phyloP scores from a whole-genome alignment of 371 early-diverging fungal genomes.

The Neoconidiobolus thromboides region DNA sequence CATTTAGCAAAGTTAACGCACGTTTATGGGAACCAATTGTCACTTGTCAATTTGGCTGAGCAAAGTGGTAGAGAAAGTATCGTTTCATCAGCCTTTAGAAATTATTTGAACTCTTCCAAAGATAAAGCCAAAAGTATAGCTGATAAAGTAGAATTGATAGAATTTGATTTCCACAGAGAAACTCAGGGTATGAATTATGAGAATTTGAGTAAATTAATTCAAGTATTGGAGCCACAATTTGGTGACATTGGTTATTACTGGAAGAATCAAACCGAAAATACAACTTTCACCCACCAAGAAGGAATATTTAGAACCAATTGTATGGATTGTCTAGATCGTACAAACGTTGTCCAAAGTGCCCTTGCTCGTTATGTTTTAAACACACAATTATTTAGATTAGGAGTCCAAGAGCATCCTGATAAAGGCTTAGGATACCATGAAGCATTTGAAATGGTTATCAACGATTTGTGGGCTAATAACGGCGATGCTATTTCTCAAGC shows the following conservation, averaged over 20 bases:
- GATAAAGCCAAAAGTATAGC: slow-evolving; percentile 22
- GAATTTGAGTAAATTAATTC: slow-evolving; percentile 37
- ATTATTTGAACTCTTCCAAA: slow-evolving; percentile 21
- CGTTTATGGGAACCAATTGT: slow-evolving; percentile 55
- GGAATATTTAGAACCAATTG: slow-evolving; percentile 95
- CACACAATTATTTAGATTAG: slow-evolving; percentile 38
- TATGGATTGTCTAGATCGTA: slow-evolving; percentile 99
- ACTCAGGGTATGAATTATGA: slow-evolving; percentile 82
- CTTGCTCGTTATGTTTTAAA: slow-evolving; percentile 51
- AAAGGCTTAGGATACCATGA: slow-evolving; percentile 33
- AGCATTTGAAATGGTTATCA: slow-evolving; percentile 31
- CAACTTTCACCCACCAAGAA: slow-evolving; percentile 10
- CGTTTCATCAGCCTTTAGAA: slow-evolving; percentile 62
- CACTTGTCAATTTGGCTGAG: slow-evolving; percentile 75
- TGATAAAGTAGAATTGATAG: slow-evolving; percentile 38
- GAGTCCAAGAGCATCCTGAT: slow-evolving; percentile 26
- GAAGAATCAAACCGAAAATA: slow-evolving; percentile 15
- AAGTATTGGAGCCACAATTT: slow-evolving; percentile 48
- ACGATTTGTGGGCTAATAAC: slow-evolving; percentile 76
- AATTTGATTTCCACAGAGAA: slow-evolving; percentile 94
- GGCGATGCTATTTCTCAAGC: slow-evolving; percentile 85
- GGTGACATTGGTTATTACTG: slow-evolving; percentile 42
- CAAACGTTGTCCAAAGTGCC: slow-evolving; percentile 94
- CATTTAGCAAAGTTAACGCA: slow-evolving; percentile 53
- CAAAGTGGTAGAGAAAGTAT: slow-evolving; percentile 70